Evolutionary conservation across 441 rosid genomes (phyloP).

Genomic region (Raphanus hybrid): DNA sequence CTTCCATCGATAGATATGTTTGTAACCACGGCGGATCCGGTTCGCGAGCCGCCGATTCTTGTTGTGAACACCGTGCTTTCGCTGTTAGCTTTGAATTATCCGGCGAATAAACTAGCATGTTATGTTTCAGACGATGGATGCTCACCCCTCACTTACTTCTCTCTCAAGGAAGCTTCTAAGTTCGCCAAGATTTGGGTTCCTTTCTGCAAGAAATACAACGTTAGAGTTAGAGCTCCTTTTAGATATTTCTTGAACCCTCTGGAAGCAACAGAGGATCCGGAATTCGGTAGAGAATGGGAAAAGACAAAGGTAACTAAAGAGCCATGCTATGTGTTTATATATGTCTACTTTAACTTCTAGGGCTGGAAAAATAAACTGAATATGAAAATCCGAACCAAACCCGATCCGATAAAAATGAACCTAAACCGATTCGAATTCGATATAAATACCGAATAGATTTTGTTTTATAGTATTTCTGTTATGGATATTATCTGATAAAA

Average conservation of each 20-base stretch:
- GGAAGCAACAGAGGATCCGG: neutral
- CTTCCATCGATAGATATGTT: constrained; percentile 43
- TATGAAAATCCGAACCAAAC: too few relatives aligned
- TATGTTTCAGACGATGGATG: constrained; percentile 82
- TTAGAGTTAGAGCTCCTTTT: constrained; percentile 74
- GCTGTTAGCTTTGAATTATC: constrained; percentile 76
- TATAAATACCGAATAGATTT: too few relatives aligned
- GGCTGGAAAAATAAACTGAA: too few relatives aligned
- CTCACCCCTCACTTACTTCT: constrained; percentile 60
- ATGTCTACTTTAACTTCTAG: neutral
- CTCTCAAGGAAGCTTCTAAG: constrained; percentile 62
- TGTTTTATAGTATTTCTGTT: too few relatives aligned
- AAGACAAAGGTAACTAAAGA: constrained; percentile 51
- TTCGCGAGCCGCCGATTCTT: constrained; percentile 39
- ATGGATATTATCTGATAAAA: too few relatives aligned
- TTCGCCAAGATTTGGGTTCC: constrained; percentile 84
- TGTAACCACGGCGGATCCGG: constrained; percentile 39
- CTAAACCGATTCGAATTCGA: too few relatives aligned
- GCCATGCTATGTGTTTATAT: neutral
- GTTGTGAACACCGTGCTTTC: constrained; percentile 77
- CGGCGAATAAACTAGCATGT: constrained; percentile 71
- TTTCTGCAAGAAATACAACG: constrained; percentile 66
- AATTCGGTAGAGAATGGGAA: constrained; percentile 56
- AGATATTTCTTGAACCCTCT: constrained; percentile 53
- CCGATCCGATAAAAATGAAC: too few relatives aligned